Conservation (phyloP, 2,329 filamentous ascomycete species). For the Ceratocystis huliohia region DNA sequence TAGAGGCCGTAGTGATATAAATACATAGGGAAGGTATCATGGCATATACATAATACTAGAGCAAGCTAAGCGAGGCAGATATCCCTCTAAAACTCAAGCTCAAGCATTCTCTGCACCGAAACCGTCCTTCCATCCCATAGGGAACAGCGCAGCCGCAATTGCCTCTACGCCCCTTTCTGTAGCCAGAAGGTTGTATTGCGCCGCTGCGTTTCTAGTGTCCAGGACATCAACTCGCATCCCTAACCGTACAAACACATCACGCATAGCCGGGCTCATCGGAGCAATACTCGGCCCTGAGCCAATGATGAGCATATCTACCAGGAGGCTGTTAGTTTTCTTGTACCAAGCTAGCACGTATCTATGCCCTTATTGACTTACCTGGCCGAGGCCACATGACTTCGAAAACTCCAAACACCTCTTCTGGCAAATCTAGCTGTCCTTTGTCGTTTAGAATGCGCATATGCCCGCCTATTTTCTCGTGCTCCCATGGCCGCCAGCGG, state of each 20-base stretch:
- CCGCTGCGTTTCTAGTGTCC: constrained; percentile 85
- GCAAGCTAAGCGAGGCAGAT: not conserved
- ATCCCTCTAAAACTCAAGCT: not conserved
- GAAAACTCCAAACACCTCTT: constrained; percentile 61
- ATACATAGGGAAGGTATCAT: not conserved
- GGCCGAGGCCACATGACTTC: constrained; percentile 76
- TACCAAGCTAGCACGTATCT: not conserved
- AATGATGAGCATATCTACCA: constrained; percentile 70
- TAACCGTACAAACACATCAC: constrained; percentile 57
- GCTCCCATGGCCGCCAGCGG: constrained; percentile 70
- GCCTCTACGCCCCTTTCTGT: constrained; percentile 79
- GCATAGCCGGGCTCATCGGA: constrained; percentile 64
- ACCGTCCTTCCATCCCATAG: constrained; percentile 66
- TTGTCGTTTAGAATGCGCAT: constrained; percentile 55
- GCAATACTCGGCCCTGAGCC: constrained; percentile 66
- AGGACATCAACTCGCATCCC: constrained; percentile 79
- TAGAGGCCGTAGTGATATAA: not conserved
- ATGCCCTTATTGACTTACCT: constrained; percentile 41
- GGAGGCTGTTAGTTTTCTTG: not conserved
- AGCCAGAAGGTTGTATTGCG: constrained; percentile 89
- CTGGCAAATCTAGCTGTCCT: constrained; percentile 66
- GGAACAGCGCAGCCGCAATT: constrained; percentile 77
- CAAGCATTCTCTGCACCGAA: constrained; percentile 29
- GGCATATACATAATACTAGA: too few relatives aligned
- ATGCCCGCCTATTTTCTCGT: constrained; percentile 24